These are phyloP conservation scores for Geotrichum phurueaensis DNA, from an alignment of 1,139 yeast genomes.

Conservation along the genomic window DNA sequence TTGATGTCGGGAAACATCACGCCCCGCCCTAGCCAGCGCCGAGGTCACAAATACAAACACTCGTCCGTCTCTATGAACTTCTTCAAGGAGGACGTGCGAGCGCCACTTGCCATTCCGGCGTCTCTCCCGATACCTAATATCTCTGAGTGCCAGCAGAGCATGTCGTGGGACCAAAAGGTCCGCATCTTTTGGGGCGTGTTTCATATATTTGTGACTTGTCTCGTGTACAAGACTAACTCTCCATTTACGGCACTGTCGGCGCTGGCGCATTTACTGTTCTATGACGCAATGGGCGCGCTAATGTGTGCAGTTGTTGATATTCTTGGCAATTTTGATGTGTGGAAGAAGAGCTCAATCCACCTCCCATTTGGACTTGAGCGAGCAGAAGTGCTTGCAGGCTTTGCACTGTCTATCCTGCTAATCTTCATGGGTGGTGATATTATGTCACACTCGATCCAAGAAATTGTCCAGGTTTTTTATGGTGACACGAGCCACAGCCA, in stretches of 20 bases:
- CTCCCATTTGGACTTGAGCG: constrained; percentile 91
- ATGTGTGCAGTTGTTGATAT: constrained; percentile 68
- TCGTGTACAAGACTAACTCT: constrained; percentile 53
- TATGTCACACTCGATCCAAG: constrained; percentile 78
- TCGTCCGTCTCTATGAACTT: constrained; percentile 96
- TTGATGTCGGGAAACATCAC: constrained; percentile 21
- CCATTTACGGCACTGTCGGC: constrained; percentile 65
- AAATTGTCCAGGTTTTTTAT: constrained; percentile 50
- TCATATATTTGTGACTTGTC: constrained; percentile 52
- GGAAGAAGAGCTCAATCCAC: constrained; percentile 77
- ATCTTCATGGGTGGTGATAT: constrained; percentile 89
- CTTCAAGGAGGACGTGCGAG: constrained; percentile 82
- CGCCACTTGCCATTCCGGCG: constrained; percentile 67
- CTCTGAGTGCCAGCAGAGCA: constrained; percentile 53
- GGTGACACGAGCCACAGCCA: constrained; percentile 35
- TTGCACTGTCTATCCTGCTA: constrained; percentile 77
- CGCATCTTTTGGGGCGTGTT: constrained; percentile 61
- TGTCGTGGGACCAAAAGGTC: constrained; percentile 48
- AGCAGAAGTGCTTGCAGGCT: constrained; percentile 78
- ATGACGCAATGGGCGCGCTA: constrained; percentile 76
- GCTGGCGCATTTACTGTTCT: constrained; percentile 77
- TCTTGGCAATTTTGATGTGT: constrained; percentile 83
- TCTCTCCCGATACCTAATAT: constrained; percentile 74
- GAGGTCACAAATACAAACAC: constrained; percentile 93
- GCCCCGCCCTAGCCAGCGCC: constrained; percentile 49